These are phyloP conservation scores for Pelagomonas calceolata DNA, from an alignment of 108 stramenopile species.

Conservation along the genomic window DNA sequence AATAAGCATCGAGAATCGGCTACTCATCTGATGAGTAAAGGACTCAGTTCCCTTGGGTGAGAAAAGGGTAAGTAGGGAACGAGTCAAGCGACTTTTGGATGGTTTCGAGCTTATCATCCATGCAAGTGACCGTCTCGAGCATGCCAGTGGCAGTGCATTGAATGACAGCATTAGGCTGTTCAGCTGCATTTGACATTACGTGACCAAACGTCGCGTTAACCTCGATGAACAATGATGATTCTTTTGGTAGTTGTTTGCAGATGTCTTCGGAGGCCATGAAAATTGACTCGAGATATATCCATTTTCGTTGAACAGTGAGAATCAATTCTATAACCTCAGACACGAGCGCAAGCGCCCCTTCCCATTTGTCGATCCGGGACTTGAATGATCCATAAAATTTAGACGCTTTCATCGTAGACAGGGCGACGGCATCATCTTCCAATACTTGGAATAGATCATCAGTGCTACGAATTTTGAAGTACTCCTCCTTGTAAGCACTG, in stretches of 20 bases:
- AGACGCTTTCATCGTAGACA: constrained; percentile 51
- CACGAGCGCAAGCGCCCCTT: constrained; percentile 26
- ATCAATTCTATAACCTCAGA: constrained; percentile 48
- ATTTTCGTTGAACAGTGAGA: constrained; percentile 49
- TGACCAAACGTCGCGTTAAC: constrained; percentile 39
- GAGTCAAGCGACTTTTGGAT: constrained; percentile 54
- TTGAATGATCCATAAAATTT: constrained; percentile 52
- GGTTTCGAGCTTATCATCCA: constrained; percentile 40
- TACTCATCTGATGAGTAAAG: too few species aligned
- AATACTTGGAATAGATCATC: constrained; percentile 50
- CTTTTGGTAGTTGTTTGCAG: constrained; percentile 44
- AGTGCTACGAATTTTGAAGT: constrained; percentile 44
- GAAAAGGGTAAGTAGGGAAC: too few species aligned
- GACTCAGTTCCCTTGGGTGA: too few species aligned
- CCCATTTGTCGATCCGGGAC: constrained; percentile 41
- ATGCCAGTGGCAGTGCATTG: constrained; percentile 27
- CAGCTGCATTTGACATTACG: constrained; percentile 21
- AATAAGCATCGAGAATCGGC: too few species aligned
- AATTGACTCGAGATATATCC: constrained; percentile 60
- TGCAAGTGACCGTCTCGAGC: constrained; percentile 19
- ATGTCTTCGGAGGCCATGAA: constrained; percentile 57
- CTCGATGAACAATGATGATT: constrained; percentile 36
- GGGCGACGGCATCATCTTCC: constrained; percentile 47
- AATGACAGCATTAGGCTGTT: constrained; percentile 39
- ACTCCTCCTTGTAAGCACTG: constrained; percentile 44